phyloP scores from a whole-genome alignment of 768 basidiomycete species.

The Royoungia palumana region DNA sequence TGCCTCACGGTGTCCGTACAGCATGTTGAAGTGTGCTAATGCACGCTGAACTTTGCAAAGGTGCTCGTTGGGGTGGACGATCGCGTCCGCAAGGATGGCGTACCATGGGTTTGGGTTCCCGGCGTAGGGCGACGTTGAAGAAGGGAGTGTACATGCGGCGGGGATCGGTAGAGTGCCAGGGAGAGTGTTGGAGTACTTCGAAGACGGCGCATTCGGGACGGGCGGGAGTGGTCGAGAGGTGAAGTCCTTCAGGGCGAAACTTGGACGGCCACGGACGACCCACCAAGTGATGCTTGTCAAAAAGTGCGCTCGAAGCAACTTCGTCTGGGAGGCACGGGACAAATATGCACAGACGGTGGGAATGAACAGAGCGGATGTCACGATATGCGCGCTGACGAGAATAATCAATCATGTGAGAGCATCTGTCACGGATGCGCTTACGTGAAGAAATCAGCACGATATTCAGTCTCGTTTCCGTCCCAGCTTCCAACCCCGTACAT shows the following conservation, averaged over 20 bases:
- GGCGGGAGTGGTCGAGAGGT: constrained; percentile 33
- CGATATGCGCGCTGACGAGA: constrained; percentile 56
- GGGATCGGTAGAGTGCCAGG: constrained; percentile 22
- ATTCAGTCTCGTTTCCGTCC: constrained; percentile 33
- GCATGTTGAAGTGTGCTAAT: constrained; percentile 41
- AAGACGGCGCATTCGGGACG: constrained; percentile 14
- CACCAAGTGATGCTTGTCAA: constrained; percentile 49
- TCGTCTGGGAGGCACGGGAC: constrained; percentile 54
- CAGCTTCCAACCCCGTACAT: constrained; percentile 62
- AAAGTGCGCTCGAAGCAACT: constrained; percentile 61
- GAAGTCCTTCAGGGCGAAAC: constrained; percentile 49
- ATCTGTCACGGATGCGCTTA: constrained; percentile 33
- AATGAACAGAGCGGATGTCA: constrained; percentile 64
- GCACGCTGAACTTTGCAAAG: constrained; percentile 48
- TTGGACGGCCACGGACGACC: constrained; percentile 53
- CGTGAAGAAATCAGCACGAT: constrained; percentile 67
- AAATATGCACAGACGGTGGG: constrained; percentile 46
- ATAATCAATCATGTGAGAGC: constrained; percentile 2
- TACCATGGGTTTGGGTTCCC: constrained; percentile 57
- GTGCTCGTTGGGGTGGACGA: constrained; percentile 61
- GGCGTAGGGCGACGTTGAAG: constrained; percentile 33
- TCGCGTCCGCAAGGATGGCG: constrained; percentile 47
- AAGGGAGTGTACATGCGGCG: constrained; percentile 25
- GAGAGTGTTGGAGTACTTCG: constrained; percentile 23
- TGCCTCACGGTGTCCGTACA: constrained; percentile 42